Conservation (phyloP, 176 grass and related monocot genomes). For the Oryza glumipatula region DNA sequence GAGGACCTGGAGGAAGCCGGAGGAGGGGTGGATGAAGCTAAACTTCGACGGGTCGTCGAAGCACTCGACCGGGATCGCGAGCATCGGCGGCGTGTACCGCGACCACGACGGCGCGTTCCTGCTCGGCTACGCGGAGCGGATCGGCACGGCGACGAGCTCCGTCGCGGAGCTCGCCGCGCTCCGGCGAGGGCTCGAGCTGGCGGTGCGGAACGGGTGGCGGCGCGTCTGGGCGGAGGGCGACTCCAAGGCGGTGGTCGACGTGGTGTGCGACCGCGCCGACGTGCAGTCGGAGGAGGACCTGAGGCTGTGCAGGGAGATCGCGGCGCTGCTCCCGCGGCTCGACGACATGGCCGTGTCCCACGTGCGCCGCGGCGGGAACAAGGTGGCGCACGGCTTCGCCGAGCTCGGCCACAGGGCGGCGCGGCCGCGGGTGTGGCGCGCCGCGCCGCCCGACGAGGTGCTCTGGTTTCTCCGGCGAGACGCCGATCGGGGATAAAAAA, state of each 20-base stretch:
- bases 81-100: conserved; percentile 79
- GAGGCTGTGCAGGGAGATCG: conserved; percentile 46
- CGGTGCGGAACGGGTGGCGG: conserved; percentile 55
- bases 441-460: conserved; percentile 56
- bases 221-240: conserved; percentile 64
- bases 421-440: conserved; percentile 47
- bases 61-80: conserved; percentile 49
- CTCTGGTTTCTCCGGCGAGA: conserved; percentile 34
- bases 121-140: conserved; percentile 72
- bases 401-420: conserved; percentile 45
- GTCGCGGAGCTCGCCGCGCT: conserved; percentile 63
- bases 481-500: conserved; percentile 26
- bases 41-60: conserved; percentile 90
- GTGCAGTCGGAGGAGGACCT: conserved; percentile 36
- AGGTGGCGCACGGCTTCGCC: conserved; percentile 63
- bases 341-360: conserved; percentile 50
- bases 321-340: conserved; percentile 34
- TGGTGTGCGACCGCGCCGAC: not conserved
- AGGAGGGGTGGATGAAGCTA: conserved; percentile 63
- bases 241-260: conserved; percentile 54
- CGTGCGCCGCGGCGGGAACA: conserved; percentile 59
- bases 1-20: conserved; percentile 62
- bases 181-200: conserved; percentile 64
- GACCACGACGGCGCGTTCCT: conserved; percentile 76
- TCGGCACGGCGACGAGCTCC: conserved; percentile 63